Base-by-base conservation (phyloP, 1,284 basidiomycete genomes). In the Mycena sp. region DNA sequence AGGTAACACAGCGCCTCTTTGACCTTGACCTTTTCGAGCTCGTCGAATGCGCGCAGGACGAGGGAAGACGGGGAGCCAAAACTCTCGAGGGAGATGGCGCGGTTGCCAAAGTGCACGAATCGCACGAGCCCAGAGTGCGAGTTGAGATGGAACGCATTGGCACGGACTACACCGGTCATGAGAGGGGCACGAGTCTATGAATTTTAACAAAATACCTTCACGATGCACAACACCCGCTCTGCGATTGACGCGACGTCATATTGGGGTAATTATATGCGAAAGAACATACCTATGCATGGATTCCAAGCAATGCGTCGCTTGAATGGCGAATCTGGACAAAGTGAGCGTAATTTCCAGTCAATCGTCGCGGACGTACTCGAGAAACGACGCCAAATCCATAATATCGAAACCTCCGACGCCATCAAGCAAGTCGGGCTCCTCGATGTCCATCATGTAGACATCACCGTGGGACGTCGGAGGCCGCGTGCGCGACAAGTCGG, bases 1-100 rank as follows among this genome's bases (percentile, higher is more conserved):
- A 93, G 85, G 76, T 92, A 93, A 77, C 89, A 92, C 10, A 93
- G 80, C 2, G 90, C 91, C 80, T 93, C 91, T 79, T 92, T 92
- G 55, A 92, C 87, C 79, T 89, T 91, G 67, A 88, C 80, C 77
- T 91, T 91, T 78, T 91, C 88, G 4, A 81, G 79, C 77, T 91
- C 90, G 73, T 89, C 89, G 67, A 86, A 86, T 7, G 87, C 86
- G 30, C 85, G 85, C 20, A 93, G 79, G 3, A 93, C 91, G 48
- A 92, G 86, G 4, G 87, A 86, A 0, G 90, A 91, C 2, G 91
- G 91, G 2, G 91, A 91, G 3, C 91, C 91, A 72, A 87, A 90
- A 75, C 87, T 88, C 79, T 93, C 91, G 18, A 93, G 79, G 16
- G 91, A 92, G 22, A 92, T 84, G 3, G 90, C 88, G n/a, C 91